Base-by-base conservation (phyloP, 1,284 basidiomycete genomes). In the Chalciporus piperatoides region DNA sequence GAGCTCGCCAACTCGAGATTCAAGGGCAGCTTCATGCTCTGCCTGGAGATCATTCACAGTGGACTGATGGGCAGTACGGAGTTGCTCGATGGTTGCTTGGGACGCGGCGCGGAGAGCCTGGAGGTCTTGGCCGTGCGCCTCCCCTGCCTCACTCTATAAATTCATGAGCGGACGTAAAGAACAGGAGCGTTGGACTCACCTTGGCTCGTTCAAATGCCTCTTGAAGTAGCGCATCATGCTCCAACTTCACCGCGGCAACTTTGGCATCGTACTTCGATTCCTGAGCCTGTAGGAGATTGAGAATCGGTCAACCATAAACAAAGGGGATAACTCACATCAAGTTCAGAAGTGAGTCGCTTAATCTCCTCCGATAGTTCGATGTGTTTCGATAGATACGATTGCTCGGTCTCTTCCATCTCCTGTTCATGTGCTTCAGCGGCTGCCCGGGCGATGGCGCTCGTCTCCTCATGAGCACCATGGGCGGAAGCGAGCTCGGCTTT, bases 151-250 rank as follows among this genome's bases (percentile, higher is more conserved):
- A 32, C 72, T 72, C 86, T 90, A 51, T 12, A 51, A 19, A 35
- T 25, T 44, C 12, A 37, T 48, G 43, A 61, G 54, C 19, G 1
- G 19, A 41, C 32, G 27, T 24, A 48, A 25, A 30, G 9, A n/a
- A 27, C 5, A 24, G 8, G 21, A 11, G 37, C n/a, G 23, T 44
- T 33, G 21, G 41, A 61, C 69, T 39, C 52, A 83, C 89, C 79
- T 89, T 91, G 12, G 89, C 89, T 44, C 77, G 79, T 56, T 86
- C 78, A 62, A 89, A 91, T 2, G 82, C 83, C 52, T 86, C 79
- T 57, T 83, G 71, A 21, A 91, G 68, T 24, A 81, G 71, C 47
- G 73, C 68, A n/a, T 77, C 75, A 53, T 90, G 84, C 59, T 90
- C 84, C 14, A 71, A 75, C 60, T 84, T 83, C 35, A 90, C 79